These are phyloP conservation scores for Leucosporidium scottii DNA, from an alignment of 768 basidiomycete genomes.

Conservation along the genomic window DNA sequence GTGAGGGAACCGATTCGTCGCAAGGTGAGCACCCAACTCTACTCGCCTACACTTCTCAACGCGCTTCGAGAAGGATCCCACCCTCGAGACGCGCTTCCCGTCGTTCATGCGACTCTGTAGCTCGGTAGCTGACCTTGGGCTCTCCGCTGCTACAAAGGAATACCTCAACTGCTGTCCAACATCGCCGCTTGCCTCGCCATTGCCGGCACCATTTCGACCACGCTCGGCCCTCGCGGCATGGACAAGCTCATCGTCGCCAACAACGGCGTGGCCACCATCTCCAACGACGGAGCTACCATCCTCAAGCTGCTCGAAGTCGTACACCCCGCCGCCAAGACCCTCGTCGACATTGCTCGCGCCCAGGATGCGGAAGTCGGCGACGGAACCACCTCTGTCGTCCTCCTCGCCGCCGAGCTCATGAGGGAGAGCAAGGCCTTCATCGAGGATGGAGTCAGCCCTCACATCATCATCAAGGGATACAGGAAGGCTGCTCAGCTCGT, in stretches of 20 bases:
- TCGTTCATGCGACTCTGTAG: background rate
- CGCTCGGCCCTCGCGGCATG: constrained; percentile 98
- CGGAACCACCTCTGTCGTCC: constrained; percentile 91
- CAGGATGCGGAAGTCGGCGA: constrained; percentile 99
- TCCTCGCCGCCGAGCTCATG: constrained; percentile 85
- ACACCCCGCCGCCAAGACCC: constrained; percentile 97
- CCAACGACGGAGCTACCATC: constrained; percentile 98
- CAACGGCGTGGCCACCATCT: constrained; percentile 93
- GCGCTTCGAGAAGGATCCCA: background rate
- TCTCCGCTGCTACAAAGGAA: background rate
- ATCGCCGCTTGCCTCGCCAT: constrained; percentile 95
- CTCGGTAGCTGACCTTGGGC: background rate
- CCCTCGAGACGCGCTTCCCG: background rate
- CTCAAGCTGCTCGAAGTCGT: constrained; percentile 95
- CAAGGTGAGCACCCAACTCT: background rate
- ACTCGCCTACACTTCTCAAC: constrained; percentile 1
- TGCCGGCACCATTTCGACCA: constrained; percentile 80
- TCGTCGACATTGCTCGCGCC: constrained; percentile 96
- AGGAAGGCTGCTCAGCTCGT: constrained; percentile 79
- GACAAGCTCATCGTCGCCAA: constrained; percentile 85
- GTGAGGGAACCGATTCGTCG: constrained; percentile 33
- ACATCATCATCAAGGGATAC: constrained; percentile 96
- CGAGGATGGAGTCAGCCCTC: constrained; percentile 94
- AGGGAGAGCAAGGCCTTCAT: constrained; percentile 86
- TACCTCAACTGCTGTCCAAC: constrained; percentile 74